phyloP scores from a whole-genome alignment of 345 rosid species.

The Fremontodendron californicum region DNA sequence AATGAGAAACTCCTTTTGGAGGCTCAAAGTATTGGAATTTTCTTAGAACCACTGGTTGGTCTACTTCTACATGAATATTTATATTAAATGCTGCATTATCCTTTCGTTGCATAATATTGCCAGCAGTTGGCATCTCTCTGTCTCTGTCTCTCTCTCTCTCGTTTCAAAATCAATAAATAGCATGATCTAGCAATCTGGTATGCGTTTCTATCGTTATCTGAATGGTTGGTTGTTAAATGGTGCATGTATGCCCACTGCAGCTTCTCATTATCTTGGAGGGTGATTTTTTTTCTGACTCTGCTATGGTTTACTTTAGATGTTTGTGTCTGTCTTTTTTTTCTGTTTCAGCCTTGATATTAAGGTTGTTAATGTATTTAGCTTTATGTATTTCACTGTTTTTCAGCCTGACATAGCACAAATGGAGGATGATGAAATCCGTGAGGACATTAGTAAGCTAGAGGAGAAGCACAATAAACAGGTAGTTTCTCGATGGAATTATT shows the following conservation, averaged over 20 bases:
- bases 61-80: constrained; percentile 6
- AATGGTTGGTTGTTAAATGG: not conserved
- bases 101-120: constrained; percentile 6
- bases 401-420: constrained; percentile 48
- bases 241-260: not conserved
- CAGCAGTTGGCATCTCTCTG: not conserved
- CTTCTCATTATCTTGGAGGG: not conserved
- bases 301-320: constrained; percentile 12
- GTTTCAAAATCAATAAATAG: not conserved
- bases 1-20: constrained; percentile 75
- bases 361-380: constrained; percentile 4
- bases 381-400: constrained; percentile 21
- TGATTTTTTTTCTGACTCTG: not conserved
- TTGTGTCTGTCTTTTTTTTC: not conserved
- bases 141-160: not conserved
- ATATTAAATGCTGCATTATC: not conserved
- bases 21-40: constrained; percentile 76
- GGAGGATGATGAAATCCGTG: constrained; percentile 61
- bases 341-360: constrained; percentile 3
- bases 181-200: not conserved
- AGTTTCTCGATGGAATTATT: constrained; percentile 26
- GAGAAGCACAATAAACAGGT: constrained; percentile 68
- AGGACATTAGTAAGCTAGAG: constrained; percentile 58
- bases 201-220: not conserved
- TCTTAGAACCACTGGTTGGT: constrained; percentile 73